phyloP scores from a whole-genome alignment of 345 rosid species.

The Rhodomyrtus tomentosa region DNA sequence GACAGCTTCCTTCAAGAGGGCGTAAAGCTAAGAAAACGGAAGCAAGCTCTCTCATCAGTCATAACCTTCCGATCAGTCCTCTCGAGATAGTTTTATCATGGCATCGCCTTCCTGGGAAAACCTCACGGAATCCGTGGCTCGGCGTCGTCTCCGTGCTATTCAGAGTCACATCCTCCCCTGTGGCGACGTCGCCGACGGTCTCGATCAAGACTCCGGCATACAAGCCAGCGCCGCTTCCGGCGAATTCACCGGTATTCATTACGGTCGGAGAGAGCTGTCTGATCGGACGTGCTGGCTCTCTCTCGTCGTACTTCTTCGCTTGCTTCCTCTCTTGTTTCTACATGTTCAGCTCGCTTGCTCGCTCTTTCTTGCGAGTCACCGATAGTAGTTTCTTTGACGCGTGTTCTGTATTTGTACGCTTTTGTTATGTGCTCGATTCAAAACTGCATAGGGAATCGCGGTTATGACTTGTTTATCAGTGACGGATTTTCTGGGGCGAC shows the following conservation, averaged over 20 bases:
- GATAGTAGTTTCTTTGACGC: not conserved
- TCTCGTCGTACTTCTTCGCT: not conserved
- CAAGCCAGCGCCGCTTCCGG: conserved; percentile 29
- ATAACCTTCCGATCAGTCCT: not conserved
- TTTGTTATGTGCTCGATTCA: not conserved
- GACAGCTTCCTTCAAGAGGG: not conserved
- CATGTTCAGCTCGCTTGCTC: not conserved
- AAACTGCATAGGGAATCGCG: not conserved
- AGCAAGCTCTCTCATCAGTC: not conserved
- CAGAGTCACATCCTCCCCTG: conserved; percentile 39
- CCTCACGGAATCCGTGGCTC: conserved; percentile 29
- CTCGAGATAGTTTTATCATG: not conserved
- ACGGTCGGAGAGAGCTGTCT: not conserved
- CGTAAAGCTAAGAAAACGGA: not conserved
- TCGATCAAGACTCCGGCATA: conserved; percentile 12
- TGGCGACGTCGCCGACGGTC: not conserved
- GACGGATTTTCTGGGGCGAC: not conserved
- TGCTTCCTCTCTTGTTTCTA: not conserved
- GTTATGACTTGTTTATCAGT: not conserved
- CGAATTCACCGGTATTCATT: conserved; percentile 7
- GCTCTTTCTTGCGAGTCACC: not conserved
- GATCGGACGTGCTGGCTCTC: not conserved
- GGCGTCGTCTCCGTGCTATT: conserved; percentile 54
- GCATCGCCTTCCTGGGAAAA: conserved; percentile 2
- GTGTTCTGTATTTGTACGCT: not conserved